A percentile compares a stretch with the other conserved stretches of the same genome.
Evolutionary conservation across 805 yeast genomes (phyloP).

Genomic region (Candida loeiensis): DNA sequence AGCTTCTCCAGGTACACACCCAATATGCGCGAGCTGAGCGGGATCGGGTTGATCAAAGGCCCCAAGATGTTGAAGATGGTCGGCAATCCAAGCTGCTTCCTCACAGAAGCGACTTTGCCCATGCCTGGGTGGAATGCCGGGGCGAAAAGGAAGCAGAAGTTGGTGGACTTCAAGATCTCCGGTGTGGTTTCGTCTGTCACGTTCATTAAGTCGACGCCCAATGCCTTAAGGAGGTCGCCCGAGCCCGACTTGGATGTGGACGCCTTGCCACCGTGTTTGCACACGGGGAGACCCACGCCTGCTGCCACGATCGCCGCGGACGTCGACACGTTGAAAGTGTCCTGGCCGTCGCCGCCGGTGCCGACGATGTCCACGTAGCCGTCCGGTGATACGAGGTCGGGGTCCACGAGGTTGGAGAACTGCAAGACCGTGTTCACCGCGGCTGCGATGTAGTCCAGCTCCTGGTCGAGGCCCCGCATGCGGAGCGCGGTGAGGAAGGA

Average conservation of each 20-base stretch:
- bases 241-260: constrained; percentile 91
- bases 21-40: constrained; percentile 70
- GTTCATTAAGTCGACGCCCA: constrained; percentile 80
- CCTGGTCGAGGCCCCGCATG: constrained; percentile 70
- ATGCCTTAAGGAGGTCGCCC: constrained; percentile 74
- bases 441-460: constrained; percentile 77
- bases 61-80: constrained; percentile 93
- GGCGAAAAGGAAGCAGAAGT: constrained; percentile 76
- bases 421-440: constrained; percentile 76
- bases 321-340: constrained; percentile 94
- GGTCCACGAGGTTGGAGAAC: constrained; percentile 55
- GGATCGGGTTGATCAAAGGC: constrained; percentile 90
- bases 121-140: constrained; percentile 93
- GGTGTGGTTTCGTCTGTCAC: constrained; percentile 65
- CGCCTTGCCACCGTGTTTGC: constrained; percentile 98
- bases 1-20: constrained; percentile 83
- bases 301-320: constrained; percentile 93
- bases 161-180: constrained; percentile 44
- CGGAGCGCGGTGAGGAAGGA: constrained; percentile 79
- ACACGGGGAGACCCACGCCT: constrained; percentile 76
- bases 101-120: constrained; percentile 75
- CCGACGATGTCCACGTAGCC: constrained; percentile 90
- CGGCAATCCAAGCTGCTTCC: constrained; percentile 81
- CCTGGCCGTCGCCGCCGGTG: constrained; percentile 98
- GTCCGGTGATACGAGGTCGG: constrained; percentile 38